Conservation (phyloP, 2,329 filamentous ascomycete species). For the Clonostachys rhizophaga region DNA sequence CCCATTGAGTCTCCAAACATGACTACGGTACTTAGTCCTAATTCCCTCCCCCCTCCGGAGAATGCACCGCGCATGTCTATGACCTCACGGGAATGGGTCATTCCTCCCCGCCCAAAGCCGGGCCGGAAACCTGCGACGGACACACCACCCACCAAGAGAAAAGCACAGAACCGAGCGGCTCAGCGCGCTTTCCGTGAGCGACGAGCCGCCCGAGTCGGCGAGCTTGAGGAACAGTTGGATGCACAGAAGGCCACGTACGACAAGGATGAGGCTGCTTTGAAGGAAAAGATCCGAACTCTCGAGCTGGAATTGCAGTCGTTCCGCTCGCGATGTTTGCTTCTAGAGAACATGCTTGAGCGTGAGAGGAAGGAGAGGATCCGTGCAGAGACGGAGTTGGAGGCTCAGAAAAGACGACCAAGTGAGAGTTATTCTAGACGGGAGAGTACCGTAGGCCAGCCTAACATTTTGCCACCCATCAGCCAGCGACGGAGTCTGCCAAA, state of each 20-base stretch:
- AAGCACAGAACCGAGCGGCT: conserved; percentile 89
- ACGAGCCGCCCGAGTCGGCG: conserved; percentile 77
- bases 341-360: conserved; percentile 60
- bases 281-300: conserved; percentile 52
- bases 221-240: conserved; percentile 63
- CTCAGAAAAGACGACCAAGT: conserved; percentile 20
- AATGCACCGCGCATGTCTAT: conserved; percentile 46
- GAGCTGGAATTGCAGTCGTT: conserved; percentile 65
- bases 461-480: neutral
- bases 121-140: conserved; percentile 92
- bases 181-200: conserved; percentile 88
- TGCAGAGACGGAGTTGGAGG: conserved; percentile 34
- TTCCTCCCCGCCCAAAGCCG: conserved; percentile 80
- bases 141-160: conserved; percentile 86
- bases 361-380: conserved; percentile 45
- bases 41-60: conserved; percentile 24
- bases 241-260: conserved; percentile 54
- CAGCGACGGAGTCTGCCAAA: conserved; percentile 23
- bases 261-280: conserved; percentile 50
- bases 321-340: conserved; percentile 52
- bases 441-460: neutral
- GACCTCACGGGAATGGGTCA: conserved; percentile 81
- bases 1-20: conserved; percentile 40
- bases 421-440: conserved; percentile 16
- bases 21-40: conserved; percentile 39